These are phyloP conservation scores for Russula abietina DNA, from an alignment of 768 basidiomycete genomes.

Conservation along the genomic window DNA sequence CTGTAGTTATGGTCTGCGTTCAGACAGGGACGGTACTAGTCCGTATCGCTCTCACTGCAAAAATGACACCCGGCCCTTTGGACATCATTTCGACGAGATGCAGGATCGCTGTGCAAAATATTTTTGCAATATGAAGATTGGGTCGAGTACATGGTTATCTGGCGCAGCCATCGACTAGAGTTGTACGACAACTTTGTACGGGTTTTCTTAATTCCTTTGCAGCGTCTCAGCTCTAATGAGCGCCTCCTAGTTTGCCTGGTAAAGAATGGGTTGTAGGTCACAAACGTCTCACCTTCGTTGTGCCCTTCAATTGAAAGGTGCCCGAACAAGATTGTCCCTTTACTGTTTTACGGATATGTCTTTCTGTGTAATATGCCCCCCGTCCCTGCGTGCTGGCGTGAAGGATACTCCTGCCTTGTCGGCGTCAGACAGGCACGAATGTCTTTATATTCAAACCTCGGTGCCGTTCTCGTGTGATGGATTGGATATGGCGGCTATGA, in stretches of 20 bases:
- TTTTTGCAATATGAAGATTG: conserved; percentile 59
- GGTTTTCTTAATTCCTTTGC: conserved; percentile 7
- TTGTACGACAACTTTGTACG: conserved; percentile 81
- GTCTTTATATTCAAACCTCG: conserved; percentile 84
- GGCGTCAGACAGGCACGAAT: conserved; percentile 61
- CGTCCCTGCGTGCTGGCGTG: conserved; percentile 37
- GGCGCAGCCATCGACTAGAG: conserved; percentile 72
- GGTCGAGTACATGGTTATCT: conserved; percentile 82
- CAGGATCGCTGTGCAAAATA: conserved; percentile 58
- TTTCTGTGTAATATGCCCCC: conserved; percentile 68
- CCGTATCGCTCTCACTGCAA: conserved; percentile 60
- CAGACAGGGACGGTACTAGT: conserved; percentile 94
- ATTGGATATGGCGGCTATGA: conserved; percentile 93
- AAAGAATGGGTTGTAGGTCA: conserved; percentile 63
- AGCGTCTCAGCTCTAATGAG: not conserved
- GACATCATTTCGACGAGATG: conserved; percentile 55
- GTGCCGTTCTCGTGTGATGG: conserved; percentile 68
- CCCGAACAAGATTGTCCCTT: conserved; percentile 65
- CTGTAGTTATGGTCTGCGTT: conserved; percentile 21
- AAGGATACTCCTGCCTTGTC: conserved; percentile 46
- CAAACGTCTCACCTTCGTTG: conserved; percentile 72
- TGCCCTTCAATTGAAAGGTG: conserved; percentile 63
- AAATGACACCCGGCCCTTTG: conserved; percentile 43
- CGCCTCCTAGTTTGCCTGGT: conserved; percentile 49
- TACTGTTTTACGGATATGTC: conserved; percentile 85